Evolutionary conservation across 139 green algal genomes (phyloP), one percentile per base, ranked within the genome.

Genomic region (Ettlia oleoabundans): DNA sequence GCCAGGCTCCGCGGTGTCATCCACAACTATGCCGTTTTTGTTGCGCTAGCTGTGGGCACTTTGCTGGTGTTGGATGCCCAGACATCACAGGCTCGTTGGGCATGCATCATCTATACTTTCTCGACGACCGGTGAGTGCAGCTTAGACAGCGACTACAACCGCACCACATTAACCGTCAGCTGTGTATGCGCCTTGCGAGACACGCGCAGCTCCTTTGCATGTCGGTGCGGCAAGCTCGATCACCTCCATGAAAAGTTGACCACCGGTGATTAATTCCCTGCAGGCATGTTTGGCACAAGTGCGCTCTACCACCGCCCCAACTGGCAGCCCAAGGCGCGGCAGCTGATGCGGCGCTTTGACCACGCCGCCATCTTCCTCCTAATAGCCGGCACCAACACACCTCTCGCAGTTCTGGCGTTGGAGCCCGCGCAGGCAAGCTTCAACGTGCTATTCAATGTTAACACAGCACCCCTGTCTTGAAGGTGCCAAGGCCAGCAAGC

Each of bases 371-470:
- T 91, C 40, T 91, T 89, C 76, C 61, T 88, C 4, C 73, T 91
- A 18, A 91, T 89, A 41, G 87, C 87, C 7, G 87, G 87, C 30
- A 91, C 87, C 33, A 90, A 90, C 80, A 90, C 85, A 6, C 87
- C 87, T 1, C 82, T 91, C 33, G 78, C 68, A 19, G 37, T 88
- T 43, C 47, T 90, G 7, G 82, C 70, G 2, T 66, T 90, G 65
- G 8, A 32, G 37, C 53, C 38, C 2, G 73, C 58, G 26, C 73
- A 80, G 71, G 71, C 64, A 33, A 21, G 70, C 8, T 3, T n/a
- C n/a, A n/a, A n/a, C n/a, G n/a, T n/a, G n/a, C n/a, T n/a, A n/a
- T n/a, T n/a, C n/a, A n/a, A n/a, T n/a, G n/a, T n/a, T n/a, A n/a
- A n/a, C n/a, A n/a, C n/a, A n/a, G n/a, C n/a, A n/a, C n/a, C n/a